These are phyloP conservation scores for Pyrus betulifolia DNA, from an alignment of 306 rosid species.

Conservation along the genomic window DNA sequence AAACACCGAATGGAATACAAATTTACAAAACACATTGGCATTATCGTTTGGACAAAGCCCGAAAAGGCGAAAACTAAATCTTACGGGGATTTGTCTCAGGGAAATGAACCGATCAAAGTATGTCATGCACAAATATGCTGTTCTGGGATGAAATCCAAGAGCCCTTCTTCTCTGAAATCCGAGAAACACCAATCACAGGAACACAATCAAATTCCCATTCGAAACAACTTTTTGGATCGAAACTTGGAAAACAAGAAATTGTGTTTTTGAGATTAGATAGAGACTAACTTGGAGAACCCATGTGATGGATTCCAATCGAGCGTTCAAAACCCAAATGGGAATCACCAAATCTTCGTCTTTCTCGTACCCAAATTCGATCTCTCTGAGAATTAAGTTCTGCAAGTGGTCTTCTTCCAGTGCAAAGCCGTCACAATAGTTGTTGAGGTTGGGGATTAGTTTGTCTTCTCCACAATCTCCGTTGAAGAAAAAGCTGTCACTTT, in stretches of 20 bases:
- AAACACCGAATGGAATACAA: not conserved
- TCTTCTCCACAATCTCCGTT: conserved; percentile 12
- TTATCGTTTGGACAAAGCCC: not conserved
- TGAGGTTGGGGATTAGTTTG: not conserved
- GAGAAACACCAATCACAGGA: not conserved
- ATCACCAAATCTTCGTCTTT: conserved; percentile 27
- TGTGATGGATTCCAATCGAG: conserved; percentile 58
- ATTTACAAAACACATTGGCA: not conserved
- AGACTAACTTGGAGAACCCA: conserved; percentile 72
- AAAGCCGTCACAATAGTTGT: not conserved
- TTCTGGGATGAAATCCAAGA: conserved; percentile 62
- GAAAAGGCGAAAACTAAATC: not conserved
- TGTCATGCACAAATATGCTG: conserved; percentile 70
- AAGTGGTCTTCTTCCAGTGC: conserved; percentile 42
- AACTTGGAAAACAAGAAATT: conserved; percentile 3
- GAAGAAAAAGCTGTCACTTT: conserved; percentile 3
- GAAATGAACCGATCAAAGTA: conserved; percentile 80
- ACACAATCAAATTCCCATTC: not conserved
- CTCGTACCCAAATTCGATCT: conserved; percentile 35
- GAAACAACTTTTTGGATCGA: not conserved
- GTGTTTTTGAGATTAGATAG: conserved; percentile 21
- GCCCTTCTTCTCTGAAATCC: conserved; percentile 47
- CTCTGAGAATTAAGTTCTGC: conserved; percentile 40
- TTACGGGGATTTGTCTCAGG: conserved; percentile 47
- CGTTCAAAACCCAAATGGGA: conserved; percentile 32